phyloP scores from a whole-genome alignment of 768 basidiomycete species.

The Lactifluus pinguis region DNA sequence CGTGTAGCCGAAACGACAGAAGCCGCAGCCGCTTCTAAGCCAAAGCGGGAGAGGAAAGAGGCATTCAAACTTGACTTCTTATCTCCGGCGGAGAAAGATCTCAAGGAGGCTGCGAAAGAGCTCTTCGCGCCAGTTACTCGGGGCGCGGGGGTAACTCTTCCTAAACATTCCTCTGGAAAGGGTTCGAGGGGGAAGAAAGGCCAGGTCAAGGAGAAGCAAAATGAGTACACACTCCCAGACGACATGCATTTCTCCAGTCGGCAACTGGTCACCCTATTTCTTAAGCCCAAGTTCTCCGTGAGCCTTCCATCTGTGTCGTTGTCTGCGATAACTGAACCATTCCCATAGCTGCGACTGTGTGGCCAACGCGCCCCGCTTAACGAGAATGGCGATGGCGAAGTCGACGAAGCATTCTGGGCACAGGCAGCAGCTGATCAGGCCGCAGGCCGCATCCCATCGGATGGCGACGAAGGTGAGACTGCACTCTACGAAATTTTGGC shows the following conservation, averaged over 20 bases:
- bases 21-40: constrained; percentile 37
- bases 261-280: constrained; percentile 84
- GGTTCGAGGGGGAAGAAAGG: constrained; percentile 39
- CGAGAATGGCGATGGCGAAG: constrained; percentile 69
- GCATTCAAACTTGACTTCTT: constrained; percentile 77
- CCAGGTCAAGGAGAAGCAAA: constrained; percentile 50
- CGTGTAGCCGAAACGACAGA: constrained; percentile 42
- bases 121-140: constrained; percentile 73
- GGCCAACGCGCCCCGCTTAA: constrained; percentile 51
- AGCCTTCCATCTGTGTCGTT: constrained; percentile 24
- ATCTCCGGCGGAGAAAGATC: constrained; percentile 45
- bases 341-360: constrained; percentile 76
- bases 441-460: constrained; percentile 43
- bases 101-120: constrained; percentile 56
- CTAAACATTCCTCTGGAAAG: constrained; percentile 24
- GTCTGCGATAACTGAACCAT: background rate
- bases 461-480: constrained; percentile 51
- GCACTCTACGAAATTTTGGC: background rate
- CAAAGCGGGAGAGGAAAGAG: constrained; percentile 66
- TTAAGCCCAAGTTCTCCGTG: constrained; percentile 94
- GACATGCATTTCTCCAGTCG: constrained; percentile 96
- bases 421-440: constrained; percentile 84
- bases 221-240: constrained; percentile 78
- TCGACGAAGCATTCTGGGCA: constrained; percentile 97
- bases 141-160: constrained; percentile 58